Evolutionary conservation across 805 yeast species (phyloP), one percentile per base, ranked within the genome.

Genomic region (Pichia sporocuriosa): DNA sequence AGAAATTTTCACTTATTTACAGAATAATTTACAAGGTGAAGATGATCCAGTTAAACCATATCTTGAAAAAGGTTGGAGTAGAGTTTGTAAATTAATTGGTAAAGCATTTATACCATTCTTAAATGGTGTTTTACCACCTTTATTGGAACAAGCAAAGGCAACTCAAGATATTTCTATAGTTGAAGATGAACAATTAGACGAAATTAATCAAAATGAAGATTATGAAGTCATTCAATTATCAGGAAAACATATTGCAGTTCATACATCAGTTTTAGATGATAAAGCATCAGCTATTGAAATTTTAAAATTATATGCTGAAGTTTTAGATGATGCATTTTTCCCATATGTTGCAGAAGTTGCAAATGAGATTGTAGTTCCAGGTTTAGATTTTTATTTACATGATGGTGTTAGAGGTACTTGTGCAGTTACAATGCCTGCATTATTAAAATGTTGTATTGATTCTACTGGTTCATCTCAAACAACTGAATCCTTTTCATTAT

Each of bases 351-450:
- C 73, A 34, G 89, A 84, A 55, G 77, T 89, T 47, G 75, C 87
- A 40, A 72, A 69, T 35, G 93, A 84, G 29, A 79, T 93, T 51
- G 83, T 87, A 9, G 67, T 88, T 23, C 97, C 97, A 6, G 87
- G 95, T 3, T 70, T 93, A 43, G 93, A 82, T 57, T 93, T 90
- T 59, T 88, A 85, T 58, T 73, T 89, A 55, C 96, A 88, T 59
- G 96, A 88, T 61, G 96, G 94, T 29, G 97, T 90, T 6, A 78
- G 97, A 52, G 86, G 84, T 22, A 77, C 90, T n/a, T 88, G 96
- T 35, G 89, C 96, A 2, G 74, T 81, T 47, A 73, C 89, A 5
- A 77, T 89, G 55, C 88, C 97, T 2, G 78, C 87, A 4, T 67
- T 90, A 40, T 66, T 93, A 45, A 65, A 75, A 41, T 77, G 85